Conservation (phyloP, 202 grass and related monocot genomes). For the Zoysia matrella region DNA sequence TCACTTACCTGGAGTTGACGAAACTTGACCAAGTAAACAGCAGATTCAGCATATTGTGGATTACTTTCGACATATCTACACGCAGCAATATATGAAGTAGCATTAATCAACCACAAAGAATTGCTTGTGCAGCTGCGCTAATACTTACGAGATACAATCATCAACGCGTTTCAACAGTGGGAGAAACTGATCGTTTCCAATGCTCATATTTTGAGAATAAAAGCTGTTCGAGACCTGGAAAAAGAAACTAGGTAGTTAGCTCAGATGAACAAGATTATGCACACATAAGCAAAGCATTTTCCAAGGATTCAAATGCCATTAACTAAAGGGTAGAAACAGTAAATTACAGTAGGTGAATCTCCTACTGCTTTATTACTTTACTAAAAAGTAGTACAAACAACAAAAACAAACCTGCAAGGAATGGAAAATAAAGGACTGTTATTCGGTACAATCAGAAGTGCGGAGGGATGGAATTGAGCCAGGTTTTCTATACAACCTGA, state of each 20-base stretch:
- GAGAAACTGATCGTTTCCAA: no score
- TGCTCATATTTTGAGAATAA: no score
- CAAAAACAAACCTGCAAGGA: not conserved
- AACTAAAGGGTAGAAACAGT: no score
- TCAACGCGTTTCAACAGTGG: no score
- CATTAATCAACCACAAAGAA: no score
- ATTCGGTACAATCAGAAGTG: not conserved
- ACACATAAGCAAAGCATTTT: no score
- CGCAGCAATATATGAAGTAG: constrained; percentile 29
- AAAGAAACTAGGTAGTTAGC: no score
- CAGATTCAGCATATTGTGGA: constrained; percentile 93
- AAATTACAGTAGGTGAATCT: not conserved
- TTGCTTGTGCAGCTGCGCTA: no score
- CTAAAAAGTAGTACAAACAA: not conserved
- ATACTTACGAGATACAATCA: no score
- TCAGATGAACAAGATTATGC: no score
- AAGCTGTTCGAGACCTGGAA: no score
- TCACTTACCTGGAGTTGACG: constrained; percentile 83
- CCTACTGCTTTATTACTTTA: not conserved
- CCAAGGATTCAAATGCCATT: no score
- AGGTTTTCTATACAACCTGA: not conserved
- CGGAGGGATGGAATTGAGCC: not conserved
- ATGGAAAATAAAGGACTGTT: not conserved
- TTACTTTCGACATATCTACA: constrained; percentile 96
- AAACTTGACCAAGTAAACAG: constrained; percentile 99